These are phyloP conservation scores for Hyphopichia wangnamkhiaoensis DNA, from an alignment of 1,139 yeast genomes.

Conservation along the genomic window DNA sequence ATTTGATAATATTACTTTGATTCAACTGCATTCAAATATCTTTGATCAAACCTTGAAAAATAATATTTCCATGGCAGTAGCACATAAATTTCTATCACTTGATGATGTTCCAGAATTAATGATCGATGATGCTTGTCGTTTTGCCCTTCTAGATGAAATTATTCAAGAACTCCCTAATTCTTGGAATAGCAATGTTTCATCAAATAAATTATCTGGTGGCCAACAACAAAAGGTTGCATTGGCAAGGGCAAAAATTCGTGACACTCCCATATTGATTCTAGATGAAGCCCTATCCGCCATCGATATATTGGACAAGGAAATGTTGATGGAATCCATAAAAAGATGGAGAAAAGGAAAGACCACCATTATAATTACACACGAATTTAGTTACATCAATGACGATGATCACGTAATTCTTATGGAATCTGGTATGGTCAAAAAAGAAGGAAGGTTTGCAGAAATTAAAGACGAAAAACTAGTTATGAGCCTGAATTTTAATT, in stretches of 20 bases:
- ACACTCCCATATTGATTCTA: conserved; percentile 71
- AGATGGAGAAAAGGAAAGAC: conserved; percentile 68
- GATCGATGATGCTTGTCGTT: conserved; percentile 49
- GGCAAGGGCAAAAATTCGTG: conserved; percentile 76
- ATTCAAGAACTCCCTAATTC: conserved; percentile 53
- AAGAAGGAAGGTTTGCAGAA: conserved; percentile 14
- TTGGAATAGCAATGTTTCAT: conserved; percentile 51
- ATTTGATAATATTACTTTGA: conserved; percentile 62
- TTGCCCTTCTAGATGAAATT: conserved; percentile 53
- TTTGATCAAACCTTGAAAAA: conserved; percentile 65
- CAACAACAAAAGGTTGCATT: conserved; percentile 80
- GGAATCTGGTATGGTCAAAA: conserved; percentile 56
- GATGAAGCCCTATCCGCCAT: conserved; percentile 89
- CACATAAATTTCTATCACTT: conserved; percentile 20
- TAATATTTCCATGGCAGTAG: conserved; percentile 57
- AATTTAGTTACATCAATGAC: conserved; percentile 53
- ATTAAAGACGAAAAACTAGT: not conserved
- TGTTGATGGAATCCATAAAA: conserved; percentile 50
- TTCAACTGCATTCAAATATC: conserved; percentile 68
- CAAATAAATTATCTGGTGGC: conserved; percentile 80
- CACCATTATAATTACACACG: conserved; percentile 82
- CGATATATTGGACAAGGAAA: conserved; percentile 51
- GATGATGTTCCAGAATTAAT: conserved; percentile 23
- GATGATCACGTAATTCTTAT: conserved; percentile 59
- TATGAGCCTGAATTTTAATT: not conserved